Conservation (phyloP, 345 rosid species). For the Mercurialis annua region DNA sequence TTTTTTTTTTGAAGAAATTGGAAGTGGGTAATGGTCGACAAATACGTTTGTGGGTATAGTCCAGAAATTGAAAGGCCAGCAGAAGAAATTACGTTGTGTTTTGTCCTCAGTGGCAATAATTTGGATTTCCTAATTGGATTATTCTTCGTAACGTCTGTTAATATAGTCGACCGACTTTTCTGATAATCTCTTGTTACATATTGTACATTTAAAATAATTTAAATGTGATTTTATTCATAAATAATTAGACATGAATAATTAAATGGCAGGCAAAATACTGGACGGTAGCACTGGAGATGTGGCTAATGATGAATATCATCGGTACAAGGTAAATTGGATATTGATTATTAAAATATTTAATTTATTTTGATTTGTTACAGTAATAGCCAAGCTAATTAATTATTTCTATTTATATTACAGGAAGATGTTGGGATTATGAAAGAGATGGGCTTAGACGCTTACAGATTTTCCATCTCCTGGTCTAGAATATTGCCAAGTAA, state of each 20-base stretch:
- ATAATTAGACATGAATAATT: not conserved
- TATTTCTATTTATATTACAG: not conserved
- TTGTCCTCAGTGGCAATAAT: not conserved
- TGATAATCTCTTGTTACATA: too few relatives aligned
- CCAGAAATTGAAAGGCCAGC: not conserved
- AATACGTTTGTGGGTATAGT: not conserved
- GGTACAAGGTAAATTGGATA: conserved; percentile 56
- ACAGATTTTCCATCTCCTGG: conserved; percentile 34
- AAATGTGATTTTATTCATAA: not conserved
- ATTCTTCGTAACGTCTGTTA: too few relatives aligned
- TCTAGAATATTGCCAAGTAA: conserved; percentile 27
- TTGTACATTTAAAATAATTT: too few relatives aligned
- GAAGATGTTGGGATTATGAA: conserved; percentile 28
- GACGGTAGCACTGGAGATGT: conserved; percentile 55
- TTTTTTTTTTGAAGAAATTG: too few relatives aligned
- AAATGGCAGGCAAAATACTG: conserved; percentile 30
- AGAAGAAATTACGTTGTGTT: too few relatives aligned
- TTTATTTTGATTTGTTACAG: not conserved
- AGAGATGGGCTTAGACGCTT: conserved; percentile 21
- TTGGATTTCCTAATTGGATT: not conserved
- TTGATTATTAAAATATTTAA: not conserved
- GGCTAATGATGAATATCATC: conserved; percentile 76
- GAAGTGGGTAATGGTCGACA: too few relatives aligned
- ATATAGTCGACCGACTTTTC: not conserved
- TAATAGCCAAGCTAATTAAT: not conserved